Evolutionary conservation across 2,329 filamentous ascomycete genomes (phyloP), one percentile per base, ranked within the genome.

Genomic region (Zasmidium angulare): DNA sequence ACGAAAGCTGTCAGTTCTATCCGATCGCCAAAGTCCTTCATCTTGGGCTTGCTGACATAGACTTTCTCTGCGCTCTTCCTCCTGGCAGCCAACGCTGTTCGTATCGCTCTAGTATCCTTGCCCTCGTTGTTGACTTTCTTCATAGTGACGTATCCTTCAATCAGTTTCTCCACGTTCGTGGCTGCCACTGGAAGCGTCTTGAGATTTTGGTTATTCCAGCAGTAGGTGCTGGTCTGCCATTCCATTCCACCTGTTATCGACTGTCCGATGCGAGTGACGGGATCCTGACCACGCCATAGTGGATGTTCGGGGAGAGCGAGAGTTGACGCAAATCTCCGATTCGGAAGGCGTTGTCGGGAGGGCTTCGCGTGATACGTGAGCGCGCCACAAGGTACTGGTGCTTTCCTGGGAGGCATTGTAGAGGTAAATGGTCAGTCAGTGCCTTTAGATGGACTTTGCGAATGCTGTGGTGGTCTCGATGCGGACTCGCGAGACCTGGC

Each of bases 151-250:
- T 66, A 69, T 22, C 58, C 57, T 17, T 61, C 53, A 43, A 69
- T 66, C n/a, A 69, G 62, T 51, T 65, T 65, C 53, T 69, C 60
- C 4, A 67, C 54, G 36, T 62, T 67, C 19, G 62, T 49, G 9
- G 60, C 62, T 19, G 64, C 66, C 6, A 63, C 60, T 1, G 67
- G 66, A 7, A 68, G 60, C 1, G 58, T 58, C 55, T 66, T 68
- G 23, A 61, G 56, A 43, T 63, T 52, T n/a, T 63, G 58, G 26
- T 68, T 66, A 62, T 69, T 69, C 62, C 63, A 69, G 55, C 53
- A 60, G 48, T 69, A 69, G 29, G 61, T 66, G 1, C 62, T 65
- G 10, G 67, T 68, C 54, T 67, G 66, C 67, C 67, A 69, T 60
- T 69, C 67, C 62, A 67, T 66, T 2, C 59, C 60, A 20, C 67